Evolutionary conservation across 1,284 basidiomycete species (phyloP).

Genomic region (Moniliella sp.): DNA sequence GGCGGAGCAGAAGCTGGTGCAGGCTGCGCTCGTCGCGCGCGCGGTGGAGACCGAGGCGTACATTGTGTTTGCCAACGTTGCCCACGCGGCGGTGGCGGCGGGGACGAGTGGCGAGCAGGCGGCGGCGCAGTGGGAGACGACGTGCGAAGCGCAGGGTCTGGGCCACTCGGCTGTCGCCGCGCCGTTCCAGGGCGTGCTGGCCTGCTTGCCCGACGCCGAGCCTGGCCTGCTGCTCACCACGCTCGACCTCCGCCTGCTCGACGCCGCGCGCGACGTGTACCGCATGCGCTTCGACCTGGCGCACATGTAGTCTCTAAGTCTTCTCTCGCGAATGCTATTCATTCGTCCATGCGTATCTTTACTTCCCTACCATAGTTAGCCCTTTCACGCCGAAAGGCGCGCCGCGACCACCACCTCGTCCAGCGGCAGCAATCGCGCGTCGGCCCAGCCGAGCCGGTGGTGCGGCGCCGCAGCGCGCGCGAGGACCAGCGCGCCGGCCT

Average conservation of each 20-base stretch:
- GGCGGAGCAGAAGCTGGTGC: conserved; percentile 9
- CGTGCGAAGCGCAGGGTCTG: conserved; percentile 10
- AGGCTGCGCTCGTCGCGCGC: conserved; percentile 10
- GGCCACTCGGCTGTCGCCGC: conserved; percentile 17
- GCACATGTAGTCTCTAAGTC: no score
- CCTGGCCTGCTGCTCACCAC: conserved; percentile 11
- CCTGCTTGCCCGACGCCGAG: conserved; percentile 8
- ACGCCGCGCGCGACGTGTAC: conserved; percentile 13
- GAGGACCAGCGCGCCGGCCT: no score
- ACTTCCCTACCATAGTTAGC: no score
- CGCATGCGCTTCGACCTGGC: conserved; percentile 12
- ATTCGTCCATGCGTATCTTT: no score
- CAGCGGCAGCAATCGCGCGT: no score
- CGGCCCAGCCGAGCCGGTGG: no score
- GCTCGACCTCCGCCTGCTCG: conserved; percentile 13
- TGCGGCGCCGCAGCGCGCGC: no score
- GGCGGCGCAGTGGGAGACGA: no score
- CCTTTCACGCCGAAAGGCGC: no score
- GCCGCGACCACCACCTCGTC: no score
- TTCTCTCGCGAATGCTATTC: no score
- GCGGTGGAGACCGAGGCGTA: conserved; percentile 22
- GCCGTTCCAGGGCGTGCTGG: conserved; percentile 16
- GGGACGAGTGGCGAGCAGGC: no score
- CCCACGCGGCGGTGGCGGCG: conserved; percentile 7
- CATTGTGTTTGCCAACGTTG: conserved; percentile 25